A percentile compares a stretch with the other conserved stretches of the same genome.
These are phyloP conservation scores for Globisporangium apiculatum DNA, from an alignment of 352 stramenopile genomes.

Conservation along the genomic window DNA sequence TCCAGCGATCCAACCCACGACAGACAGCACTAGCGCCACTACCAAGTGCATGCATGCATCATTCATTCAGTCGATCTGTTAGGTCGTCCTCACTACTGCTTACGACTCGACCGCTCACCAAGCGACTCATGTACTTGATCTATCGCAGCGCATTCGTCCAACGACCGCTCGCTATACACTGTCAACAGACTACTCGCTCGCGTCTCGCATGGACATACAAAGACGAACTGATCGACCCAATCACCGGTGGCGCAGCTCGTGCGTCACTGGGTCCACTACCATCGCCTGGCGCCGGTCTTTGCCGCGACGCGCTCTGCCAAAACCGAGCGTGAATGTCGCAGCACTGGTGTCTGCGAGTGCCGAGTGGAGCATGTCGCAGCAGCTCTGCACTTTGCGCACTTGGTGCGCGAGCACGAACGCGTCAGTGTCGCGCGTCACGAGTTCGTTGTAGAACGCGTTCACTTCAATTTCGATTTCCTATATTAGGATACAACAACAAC, in stretches of 20 bases:
- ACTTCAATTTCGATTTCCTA: constrained; percentile 77
- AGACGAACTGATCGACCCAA: no score
- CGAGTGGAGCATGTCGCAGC: constrained; percentile 48
- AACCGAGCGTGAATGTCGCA: constrained; percentile 34
- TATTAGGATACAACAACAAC: background rate
- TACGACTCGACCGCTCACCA: no score
- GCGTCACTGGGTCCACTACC: constrained; percentile 52
- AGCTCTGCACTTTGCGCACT: constrained; percentile 59
- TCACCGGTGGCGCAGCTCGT: constrained; percentile 60
- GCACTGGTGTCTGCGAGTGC: constrained; percentile 19
- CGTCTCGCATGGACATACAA: no score
- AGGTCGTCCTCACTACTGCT: no score
- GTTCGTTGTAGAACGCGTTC: constrained; percentile 63
- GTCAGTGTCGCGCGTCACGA: constrained; percentile 31
- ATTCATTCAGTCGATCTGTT: no score
- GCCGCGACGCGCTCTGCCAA: constrained; percentile 52
- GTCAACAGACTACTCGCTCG: no score
- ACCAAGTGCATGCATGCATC: no score
- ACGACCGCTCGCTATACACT: no score
- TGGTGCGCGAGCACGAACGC: constrained; percentile 64
- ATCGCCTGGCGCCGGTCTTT: constrained; percentile 67
- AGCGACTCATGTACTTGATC: no score
- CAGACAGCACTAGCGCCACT: no score
- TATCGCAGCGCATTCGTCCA: no score
- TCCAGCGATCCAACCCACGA: no score